Conservation (phyloP, 768 basidiomycete species). For the Leucocoprinus sp. region DNA sequence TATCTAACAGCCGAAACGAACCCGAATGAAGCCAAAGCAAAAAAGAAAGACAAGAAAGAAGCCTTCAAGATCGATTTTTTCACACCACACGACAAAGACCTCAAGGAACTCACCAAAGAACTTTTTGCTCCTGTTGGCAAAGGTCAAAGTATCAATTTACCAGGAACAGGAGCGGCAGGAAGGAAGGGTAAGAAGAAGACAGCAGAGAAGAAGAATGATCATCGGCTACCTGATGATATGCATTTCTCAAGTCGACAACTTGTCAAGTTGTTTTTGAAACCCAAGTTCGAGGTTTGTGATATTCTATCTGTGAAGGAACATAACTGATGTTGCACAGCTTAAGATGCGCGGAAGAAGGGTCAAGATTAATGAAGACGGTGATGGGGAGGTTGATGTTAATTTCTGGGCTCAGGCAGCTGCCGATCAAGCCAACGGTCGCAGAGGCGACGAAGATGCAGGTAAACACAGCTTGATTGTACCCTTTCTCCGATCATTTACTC, state of each 20-base stretch:
- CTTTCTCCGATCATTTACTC: background rate
- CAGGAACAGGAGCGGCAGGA: slow-evolving; percentile 39
- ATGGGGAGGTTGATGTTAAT: slow-evolving; percentile 90
- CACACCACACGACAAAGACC: slow-evolving; percentile 46
- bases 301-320: background rate
- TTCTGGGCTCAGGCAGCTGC: slow-evolving; percentile 98
- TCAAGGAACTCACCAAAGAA: slow-evolving; percentile 57
- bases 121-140: slow-evolving; percentile 74
- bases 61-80: slow-evolving; percentile 78
- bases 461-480: slow-evolving; percentile 15
- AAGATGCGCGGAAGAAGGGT: slow-evolving; percentile 79
- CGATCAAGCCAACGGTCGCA: slow-evolving; percentile 52
- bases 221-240: slow-evolving; percentile 91
- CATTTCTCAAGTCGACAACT: slow-evolving; percentile 90
- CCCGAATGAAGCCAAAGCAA: slow-evolving; percentile 39
- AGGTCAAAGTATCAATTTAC: slow-evolving; percentile 60
- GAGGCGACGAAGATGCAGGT: slow-evolving; percentile 35
- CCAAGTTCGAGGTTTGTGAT: slow-evolving; percentile 77
- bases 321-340: slow-evolving; percentile 40
- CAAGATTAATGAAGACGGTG: slow-evolving; percentile 47
- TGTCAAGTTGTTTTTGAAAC: slow-evolving; percentile 90
- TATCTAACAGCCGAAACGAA: slow-evolving; percentile 28
- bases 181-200: slow-evolving; percentile 43
- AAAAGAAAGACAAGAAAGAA: slow-evolving; percentile 67
- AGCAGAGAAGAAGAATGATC: slow-evolving; percentile 64